These are phyloP conservation scores for Penicillium turbatum DNA, from an alignment of 495 filamentous ascomycete species.

Conservation along the genomic window DNA sequence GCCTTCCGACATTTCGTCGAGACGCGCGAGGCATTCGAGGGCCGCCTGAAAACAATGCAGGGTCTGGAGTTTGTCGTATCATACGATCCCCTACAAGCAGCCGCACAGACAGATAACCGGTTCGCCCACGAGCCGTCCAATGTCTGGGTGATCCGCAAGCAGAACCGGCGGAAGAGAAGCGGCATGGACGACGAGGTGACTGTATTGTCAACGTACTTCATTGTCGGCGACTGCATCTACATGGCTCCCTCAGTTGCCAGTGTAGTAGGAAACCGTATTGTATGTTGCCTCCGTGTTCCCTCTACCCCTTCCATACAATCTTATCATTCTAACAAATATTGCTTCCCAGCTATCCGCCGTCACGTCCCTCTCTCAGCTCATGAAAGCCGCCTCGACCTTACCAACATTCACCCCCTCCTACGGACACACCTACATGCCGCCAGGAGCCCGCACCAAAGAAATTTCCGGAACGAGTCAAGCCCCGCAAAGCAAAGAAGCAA, in stretches of 20 bases:
- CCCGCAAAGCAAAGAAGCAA: slow-evolving; percentile 52
- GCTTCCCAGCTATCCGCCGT: slow-evolving; percentile 54
- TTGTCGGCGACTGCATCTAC: slow-evolving; percentile 81
- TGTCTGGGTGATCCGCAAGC: slow-evolving; percentile 91
- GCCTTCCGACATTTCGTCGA: slow-evolving; percentile 58
- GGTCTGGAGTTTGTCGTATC: slow-evolving; percentile 79
- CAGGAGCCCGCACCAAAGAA: slow-evolving; percentile 38
- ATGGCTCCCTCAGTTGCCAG: slow-evolving; percentile 82
- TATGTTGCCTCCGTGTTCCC: slow-evolving; percentile 34
- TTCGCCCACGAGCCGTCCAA: slow-evolving; percentile 53
- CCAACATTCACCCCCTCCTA: slow-evolving; percentile 68
- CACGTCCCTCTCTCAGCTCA: slow-evolving; percentile 62
- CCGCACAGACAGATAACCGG: slow-evolving; percentile 58
- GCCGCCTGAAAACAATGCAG: slow-evolving; percentile 66
- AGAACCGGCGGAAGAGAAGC: slow-evolving; percentile 60
- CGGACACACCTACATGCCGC: slow-evolving; percentile 69
- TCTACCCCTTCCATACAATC: slow-evolving; percentile 18
- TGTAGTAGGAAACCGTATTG: slow-evolving; percentile 70
- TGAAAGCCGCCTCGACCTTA: slow-evolving; percentile 57
- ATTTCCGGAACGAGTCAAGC: slow-evolving; percentile 22
- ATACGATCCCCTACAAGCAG: slow-evolving; percentile 63
- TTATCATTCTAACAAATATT: slow-evolving; percentile 31
- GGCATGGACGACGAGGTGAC: slow-evolving; percentile 62
- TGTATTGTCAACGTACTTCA: slow-evolving; percentile 74
- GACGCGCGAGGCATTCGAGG: slow-evolving; percentile 78